Evolutionary conservation across 2,329 filamentous ascomycete genomes (phyloP).

Genomic region (Massarina eburnea): DNA sequence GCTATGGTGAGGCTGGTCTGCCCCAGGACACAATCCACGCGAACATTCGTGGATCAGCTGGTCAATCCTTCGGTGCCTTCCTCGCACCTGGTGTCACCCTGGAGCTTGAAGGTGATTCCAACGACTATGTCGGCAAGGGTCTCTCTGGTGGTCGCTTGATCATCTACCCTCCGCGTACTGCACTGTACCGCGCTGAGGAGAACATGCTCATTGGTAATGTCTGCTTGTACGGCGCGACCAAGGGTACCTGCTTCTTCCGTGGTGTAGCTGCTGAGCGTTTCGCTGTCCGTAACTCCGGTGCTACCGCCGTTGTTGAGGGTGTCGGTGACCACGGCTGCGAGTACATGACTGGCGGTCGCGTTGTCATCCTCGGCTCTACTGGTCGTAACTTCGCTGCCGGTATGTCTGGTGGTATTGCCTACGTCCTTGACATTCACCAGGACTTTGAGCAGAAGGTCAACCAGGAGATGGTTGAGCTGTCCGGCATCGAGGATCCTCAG

Average conservation of each 20-base stretch:
- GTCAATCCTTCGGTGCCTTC: constrained; percentile 95
- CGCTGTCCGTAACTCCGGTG: constrained; percentile 93
- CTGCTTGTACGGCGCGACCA: constrained; percentile 91
- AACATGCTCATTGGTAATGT: constrained; percentile 93
- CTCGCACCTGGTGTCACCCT: constrained; percentile 90
- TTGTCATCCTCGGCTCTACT: constrained; percentile 83
- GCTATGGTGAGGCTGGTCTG: constrained; percentile 84
- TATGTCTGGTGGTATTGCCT: constrained; percentile 98
- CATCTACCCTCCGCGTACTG: constrained; percentile 85
- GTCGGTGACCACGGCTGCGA: constrained; percentile 95
- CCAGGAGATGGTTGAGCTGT: constrained; percentile 94
- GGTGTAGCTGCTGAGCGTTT: constrained; percentile 96
- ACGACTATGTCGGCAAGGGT: constrained; percentile 97
- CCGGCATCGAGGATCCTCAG: constrained; percentile 76
- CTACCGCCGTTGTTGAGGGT: constrained; percentile 93
- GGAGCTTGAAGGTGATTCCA: constrained; percentile 92
- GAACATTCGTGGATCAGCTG: constrained; percentile 94
- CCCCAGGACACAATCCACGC: constrained; percentile 93
- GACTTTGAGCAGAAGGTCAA: constrained; percentile 95
- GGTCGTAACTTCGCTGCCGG: constrained; percentile 97
- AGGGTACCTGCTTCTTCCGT: constrained; percentile 92
- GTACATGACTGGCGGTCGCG: constrained; percentile 97
- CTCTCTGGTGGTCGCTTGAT: constrained; percentile 91
- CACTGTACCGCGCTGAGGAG: constrained; percentile 94
- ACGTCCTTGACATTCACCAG: constrained; percentile 84